Evolutionary conservation across 768 basidiomycete species (phyloP).

Genomic region (Auricularia auricula-judae): DNA sequence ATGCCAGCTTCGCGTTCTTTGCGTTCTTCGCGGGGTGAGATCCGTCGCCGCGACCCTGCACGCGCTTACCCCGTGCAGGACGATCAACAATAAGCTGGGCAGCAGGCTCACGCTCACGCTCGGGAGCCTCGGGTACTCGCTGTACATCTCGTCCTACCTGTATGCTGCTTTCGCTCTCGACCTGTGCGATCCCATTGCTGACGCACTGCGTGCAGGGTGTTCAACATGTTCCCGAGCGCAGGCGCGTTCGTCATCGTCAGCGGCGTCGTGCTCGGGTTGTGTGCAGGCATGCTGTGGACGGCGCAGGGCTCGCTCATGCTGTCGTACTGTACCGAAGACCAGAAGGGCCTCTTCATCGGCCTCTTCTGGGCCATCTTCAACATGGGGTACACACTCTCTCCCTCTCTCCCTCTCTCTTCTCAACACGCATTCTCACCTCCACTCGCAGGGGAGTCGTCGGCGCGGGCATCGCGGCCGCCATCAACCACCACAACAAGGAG

Average conservation of each 20-base stretch:
- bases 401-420: conserved; percentile 2
- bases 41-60: background rate
- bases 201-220: conserved; percentile 30
- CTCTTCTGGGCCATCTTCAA: conserved; percentile 85
- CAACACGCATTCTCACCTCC: conserved; percentile 25
- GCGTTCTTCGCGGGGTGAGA: conserved; percentile 66
- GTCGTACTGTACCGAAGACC: conserved; percentile 67
- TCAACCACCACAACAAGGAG: conserved; percentile 7
- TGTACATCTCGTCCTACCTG: conserved; percentile 69
- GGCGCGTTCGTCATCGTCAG: conserved; percentile 57
- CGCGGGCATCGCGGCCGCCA: conserved; percentile 10
- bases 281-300: conserved; percentile 66
- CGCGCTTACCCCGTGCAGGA: conserved; percentile 26
- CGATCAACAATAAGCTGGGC: conserved; percentile 76
- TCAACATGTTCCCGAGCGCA: conserved; percentile 57
- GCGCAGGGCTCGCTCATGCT: conserved; percentile 81
- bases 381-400: conserved; percentile 30
- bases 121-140: conserved; percentile 63
- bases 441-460: conserved; percentile 12
- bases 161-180: conserved; percentile 21
- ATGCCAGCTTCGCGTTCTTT: conserved; percentile 48
- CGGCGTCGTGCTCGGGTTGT: conserved; percentile 64
- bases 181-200: background rate
- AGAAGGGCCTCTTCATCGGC: conserved; percentile 69
- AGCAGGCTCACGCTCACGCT: conserved; percentile 59